These are phyloP conservation scores for Monilinia aucupariae DNA, from an alignment of 2,329 filamentous ascomycete genomes.

Conservation along the genomic window DNA sequence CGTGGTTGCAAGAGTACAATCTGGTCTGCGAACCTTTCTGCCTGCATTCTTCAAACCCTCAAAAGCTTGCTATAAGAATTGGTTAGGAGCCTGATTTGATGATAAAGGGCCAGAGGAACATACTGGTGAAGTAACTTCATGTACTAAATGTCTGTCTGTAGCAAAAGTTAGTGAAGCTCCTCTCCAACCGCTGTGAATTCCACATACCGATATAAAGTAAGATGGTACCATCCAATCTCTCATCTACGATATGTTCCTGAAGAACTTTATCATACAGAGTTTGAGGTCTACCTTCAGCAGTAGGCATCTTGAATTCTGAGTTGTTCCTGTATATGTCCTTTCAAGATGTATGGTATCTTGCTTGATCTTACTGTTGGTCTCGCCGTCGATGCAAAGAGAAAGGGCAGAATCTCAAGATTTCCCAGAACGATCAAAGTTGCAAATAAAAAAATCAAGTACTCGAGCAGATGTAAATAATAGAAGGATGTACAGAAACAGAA, in stretches of 20 bases:
- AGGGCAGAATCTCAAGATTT: background rate
- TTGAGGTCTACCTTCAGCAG: constrained; percentile 18
- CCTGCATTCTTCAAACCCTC: constrained; percentile 71
- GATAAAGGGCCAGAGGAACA: constrained; percentile 34
- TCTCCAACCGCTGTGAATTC: too few species aligned
- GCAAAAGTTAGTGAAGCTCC: constrained; percentile 19
- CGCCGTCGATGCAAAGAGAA: background rate
- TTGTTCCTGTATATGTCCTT: background rate
- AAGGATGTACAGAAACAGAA: background rate
- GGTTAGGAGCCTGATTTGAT: constrained; percentile 13
- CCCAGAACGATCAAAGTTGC: background rate
- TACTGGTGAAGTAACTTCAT: constrained; percentile 96
- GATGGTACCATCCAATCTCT: constrained; percentile 89
- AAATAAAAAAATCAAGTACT: background rate
- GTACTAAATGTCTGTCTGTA: constrained; percentile 86
- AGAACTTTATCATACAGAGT: constrained; percentile 99
- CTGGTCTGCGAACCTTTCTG: constrained; percentile 82
- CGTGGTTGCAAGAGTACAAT: constrained; percentile 93
- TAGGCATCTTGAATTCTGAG: constrained; percentile 14
- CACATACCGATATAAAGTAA: constrained; percentile 83
- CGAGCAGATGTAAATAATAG: too few species aligned
- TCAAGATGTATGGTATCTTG: background rate
- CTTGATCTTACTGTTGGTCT: background rate
- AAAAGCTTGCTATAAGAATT: constrained; percentile 76
- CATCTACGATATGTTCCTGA: constrained; percentile 87